phyloP scores from a whole-genome alignment of 73 alveolate genomes.

The Tetrahymena elliotti region DNA sequence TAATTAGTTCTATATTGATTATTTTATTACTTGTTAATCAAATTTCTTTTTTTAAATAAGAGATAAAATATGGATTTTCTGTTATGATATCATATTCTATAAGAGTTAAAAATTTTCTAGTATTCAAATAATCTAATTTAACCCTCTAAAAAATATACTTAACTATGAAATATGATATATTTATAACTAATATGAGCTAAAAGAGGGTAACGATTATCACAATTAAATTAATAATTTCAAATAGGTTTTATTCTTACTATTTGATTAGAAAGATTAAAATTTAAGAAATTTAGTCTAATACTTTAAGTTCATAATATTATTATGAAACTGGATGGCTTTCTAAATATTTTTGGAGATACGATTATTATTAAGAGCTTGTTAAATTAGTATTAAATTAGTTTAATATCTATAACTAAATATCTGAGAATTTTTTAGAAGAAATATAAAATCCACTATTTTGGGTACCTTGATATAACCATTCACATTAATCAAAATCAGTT shows the following conservation, averaged over 20 bases:
- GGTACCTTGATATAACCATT: neutral
- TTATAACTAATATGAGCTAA: neutral
- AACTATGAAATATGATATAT: neutral
- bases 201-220: neutral
- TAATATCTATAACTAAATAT: neutral
- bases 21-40: neutral
- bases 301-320: neutral
- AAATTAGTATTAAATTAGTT: neutral
- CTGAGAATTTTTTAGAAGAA: neutral
- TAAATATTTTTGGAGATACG: neutral
- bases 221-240: neutral
- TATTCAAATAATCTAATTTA: neutral
- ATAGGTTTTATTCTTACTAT: neutral
- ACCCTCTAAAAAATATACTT: neutral
- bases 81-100: neutral
- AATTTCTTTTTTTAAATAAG: neutral
- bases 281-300: neutral
- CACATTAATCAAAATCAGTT: neutral
- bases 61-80: neutral
- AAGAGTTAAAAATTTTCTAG: neutral
- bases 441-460: neutral
- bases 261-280: neutral
- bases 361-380: neutral
- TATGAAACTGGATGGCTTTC: neutral
- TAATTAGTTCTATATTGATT: neutral